A percentile compares a stretch with the other conserved stretches of the same genome.
Evolutionary conservation across 768 basidiomycete species (phyloP).

Genomic region (Tremella mesenterica): DNA sequence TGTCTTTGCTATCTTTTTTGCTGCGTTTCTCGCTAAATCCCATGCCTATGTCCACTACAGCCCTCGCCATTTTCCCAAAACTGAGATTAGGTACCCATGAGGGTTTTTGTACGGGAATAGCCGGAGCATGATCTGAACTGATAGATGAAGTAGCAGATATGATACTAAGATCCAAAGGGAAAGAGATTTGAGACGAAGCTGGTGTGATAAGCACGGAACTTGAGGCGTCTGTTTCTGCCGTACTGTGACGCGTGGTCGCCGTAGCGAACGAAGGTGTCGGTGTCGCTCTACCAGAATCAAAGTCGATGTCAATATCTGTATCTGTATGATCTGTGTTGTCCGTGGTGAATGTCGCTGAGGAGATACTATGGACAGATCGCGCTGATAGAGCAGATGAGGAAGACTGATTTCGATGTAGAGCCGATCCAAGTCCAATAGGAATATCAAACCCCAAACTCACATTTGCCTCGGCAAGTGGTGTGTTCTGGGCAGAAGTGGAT

Average conservation of each 20-base stretch:
- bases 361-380: too few relatives aligned
- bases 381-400: too few relatives aligned
- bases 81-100: constrained; percentile 31
- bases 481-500: too few relatives aligned
- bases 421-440: not conserved
- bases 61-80: constrained; percentile 33
- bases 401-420: not conserved
- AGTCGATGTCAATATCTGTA: not conserved
- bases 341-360: too few relatives aligned
- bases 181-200: not conserved
- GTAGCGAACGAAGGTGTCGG: constrained; percentile 5
- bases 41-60: constrained; percentile 25
- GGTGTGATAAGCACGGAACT: constrained; percentile 10
- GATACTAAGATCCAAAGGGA: not conserved
- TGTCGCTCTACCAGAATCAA: not conserved
- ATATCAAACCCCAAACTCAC: not conserved
- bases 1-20: constrained; percentile 1
- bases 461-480: too few relatives aligned
- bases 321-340: too few relatives aligned
- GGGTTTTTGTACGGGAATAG: not conserved
- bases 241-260: not conserved
- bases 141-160: not conserved
- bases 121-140: not conserved
- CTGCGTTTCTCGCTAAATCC: constrained; percentile 12
- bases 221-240: not conserved